phyloP scores from a whole-genome alignment of 1,284 basidiomycete species.

The Crepidotus sp. region DNA sequence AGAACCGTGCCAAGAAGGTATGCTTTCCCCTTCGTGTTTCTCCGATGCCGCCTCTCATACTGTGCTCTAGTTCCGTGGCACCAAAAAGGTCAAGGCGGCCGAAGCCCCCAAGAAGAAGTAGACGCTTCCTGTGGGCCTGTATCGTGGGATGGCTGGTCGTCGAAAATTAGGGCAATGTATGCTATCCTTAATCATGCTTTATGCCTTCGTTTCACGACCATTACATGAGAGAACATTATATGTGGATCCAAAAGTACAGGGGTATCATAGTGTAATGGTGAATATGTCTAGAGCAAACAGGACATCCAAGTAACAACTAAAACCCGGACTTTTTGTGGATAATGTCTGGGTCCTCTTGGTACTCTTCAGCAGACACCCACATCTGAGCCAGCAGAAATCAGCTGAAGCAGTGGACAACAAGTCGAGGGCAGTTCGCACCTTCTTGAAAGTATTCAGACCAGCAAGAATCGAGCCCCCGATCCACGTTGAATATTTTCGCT shows the following conservation, averaged over 20 bases:
- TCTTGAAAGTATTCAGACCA: constrained; percentile 95
- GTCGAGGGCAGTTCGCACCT: constrained; percentile 42
- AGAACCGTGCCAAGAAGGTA: constrained; percentile 98
- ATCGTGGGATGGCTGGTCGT: constrained; percentile 1
- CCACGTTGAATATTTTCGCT: constrained; percentile 99
- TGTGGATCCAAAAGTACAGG: constrained; percentile 18
- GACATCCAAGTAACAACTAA: constrained; percentile 27
- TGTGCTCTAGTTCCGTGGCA: constrained; percentile 66
- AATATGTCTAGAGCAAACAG: constrained; percentile 16
- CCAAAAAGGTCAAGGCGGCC: constrained; percentile 87
- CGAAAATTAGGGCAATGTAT: constrained; percentile 23
- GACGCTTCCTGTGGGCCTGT: constrained; percentile 31
- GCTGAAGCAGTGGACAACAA: not conserved
- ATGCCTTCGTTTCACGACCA: constrained; percentile 21
- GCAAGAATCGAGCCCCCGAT: constrained; percentile 97
- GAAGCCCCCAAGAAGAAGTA: constrained; percentile 87
- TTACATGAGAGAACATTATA: constrained; percentile 20
- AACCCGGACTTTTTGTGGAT: constrained; percentile 90
- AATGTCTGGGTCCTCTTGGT: constrained; percentile 97
- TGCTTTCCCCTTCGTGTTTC: constrained; percentile 16
- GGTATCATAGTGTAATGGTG: constrained; percentile 24
- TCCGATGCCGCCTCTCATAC: constrained; percentile 14
- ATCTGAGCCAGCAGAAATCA: constrained; percentile 47
- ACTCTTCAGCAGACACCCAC: constrained; percentile 99
- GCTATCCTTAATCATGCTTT: constrained; percentile 32